phyloP scores from a whole-genome alignment of 2,329 filamentous ascomycete species.

The Periconia sp. region DNA sequence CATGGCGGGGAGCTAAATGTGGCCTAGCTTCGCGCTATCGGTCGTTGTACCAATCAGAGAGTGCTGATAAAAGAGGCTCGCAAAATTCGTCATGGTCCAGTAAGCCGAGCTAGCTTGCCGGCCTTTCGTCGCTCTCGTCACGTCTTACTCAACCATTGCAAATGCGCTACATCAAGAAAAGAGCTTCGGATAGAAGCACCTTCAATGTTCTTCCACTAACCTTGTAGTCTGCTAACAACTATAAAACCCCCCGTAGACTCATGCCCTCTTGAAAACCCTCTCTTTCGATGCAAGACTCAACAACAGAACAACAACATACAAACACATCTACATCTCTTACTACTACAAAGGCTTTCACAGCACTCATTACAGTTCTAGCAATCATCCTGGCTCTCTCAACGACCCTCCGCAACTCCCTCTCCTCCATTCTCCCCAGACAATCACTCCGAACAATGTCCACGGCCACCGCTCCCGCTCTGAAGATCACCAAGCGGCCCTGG shows the following conservation, averaged over 20 bases:
- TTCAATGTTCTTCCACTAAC: conserved; percentile 31
- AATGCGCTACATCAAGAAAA: conserved; percentile 27
- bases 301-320: conserved; percentile 21
- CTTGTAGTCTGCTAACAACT: conserved; percentile 18
- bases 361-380: conserved; percentile 44
- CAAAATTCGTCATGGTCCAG: conserved; percentile 37
- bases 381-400: conserved; percentile 54
- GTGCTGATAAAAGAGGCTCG: conserved; percentile 16
- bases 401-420: conserved; percentile 43
- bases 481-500: conserved; percentile 77
- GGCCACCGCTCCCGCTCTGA: conserved; percentile 48
- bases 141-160: conserved; percentile 44
- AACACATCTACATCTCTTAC: conserved; percentile 20
- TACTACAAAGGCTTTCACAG: conserved; percentile 34
- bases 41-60: conserved; percentile 26
- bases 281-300: conserved; percentile 38
- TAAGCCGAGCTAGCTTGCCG: conserved; percentile 27
- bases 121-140: conserved; percentile 15
- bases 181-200: conserved; percentile 26
- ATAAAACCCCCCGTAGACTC: conserved; percentile 31
- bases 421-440: conserved; percentile 40
- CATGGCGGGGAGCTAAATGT: neutral
- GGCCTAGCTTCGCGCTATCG: conserved; percentile 9
- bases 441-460: conserved; percentile 48
- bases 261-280: conserved; percentile 10